Conservation (phyloP, 495 filamentous ascomycete genomes). For the Neurospora sp. region DNA sequence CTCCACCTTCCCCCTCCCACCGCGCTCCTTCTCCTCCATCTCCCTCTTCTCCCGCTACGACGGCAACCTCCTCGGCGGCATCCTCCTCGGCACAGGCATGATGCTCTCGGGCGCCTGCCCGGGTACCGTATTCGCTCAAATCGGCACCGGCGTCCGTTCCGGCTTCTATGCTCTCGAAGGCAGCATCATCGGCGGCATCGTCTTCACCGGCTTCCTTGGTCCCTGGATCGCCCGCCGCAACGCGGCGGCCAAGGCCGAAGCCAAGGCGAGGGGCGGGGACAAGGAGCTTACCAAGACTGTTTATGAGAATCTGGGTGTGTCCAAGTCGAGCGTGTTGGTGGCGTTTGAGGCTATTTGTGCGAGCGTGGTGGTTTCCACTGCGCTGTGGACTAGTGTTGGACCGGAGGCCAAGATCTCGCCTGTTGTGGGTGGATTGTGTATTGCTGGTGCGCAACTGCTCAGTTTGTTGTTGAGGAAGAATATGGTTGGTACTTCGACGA, state of each 20-base stretch:
- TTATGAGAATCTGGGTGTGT: constrained; percentile 23
- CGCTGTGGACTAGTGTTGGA: constrained; percentile 13
- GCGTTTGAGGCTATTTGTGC: constrained; percentile 23
- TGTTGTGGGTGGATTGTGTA: constrained; percentile 35
- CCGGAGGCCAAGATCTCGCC: constrained; percentile 27
- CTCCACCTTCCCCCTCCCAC: constrained; percentile 21
- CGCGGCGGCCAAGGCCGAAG: not conserved
- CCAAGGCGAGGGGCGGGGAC: not conserved
- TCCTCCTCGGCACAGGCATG: constrained; percentile 45
- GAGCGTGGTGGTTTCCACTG: constrained; percentile 17
- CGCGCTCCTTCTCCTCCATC: constrained; percentile 27
- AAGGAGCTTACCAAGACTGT: constrained; percentile 16
- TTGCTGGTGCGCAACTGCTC: constrained; percentile 37
- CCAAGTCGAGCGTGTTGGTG: constrained; percentile 10
- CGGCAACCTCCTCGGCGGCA: constrained; percentile 47
- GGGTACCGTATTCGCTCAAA: constrained; percentile 44
- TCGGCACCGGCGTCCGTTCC: constrained; percentile 36
- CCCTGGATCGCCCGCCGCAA: constrained; percentile 5
- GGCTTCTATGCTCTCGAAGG: constrained; percentile 34
- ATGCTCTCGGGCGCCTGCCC: constrained; percentile 46
- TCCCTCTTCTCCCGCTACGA: constrained; percentile 34
- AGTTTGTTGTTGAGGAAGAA: constrained; percentile 30
- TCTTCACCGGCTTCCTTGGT: constrained; percentile 25
- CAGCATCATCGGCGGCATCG: constrained; percentile 32
- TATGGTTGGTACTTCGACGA: constrained; percentile 41